Percentiles rank a stretch among this genome's conserved stretches.
Conservation (phyloP, 1,284 basidiomycete species). For the Cerrena zonata region DNA sequence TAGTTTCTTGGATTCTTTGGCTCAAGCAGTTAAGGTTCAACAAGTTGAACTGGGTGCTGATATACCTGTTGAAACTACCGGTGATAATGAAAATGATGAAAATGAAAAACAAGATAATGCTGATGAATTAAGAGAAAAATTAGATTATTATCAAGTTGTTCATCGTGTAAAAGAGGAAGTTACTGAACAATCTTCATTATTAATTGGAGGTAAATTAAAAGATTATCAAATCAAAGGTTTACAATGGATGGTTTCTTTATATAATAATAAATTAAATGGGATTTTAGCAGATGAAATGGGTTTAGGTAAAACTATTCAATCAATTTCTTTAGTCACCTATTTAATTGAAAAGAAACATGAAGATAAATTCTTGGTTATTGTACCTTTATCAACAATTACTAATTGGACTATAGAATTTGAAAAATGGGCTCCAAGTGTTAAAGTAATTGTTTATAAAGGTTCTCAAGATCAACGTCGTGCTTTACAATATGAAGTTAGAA, state of each 20-base stretch:
- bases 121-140: slow-evolving; percentile 68
- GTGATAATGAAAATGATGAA: slow-evolving; percentile 59
- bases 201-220: slow-evolving; percentile 82
- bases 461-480: slow-evolving; percentile 77
- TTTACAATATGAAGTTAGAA: slow-evolving; percentile 69
- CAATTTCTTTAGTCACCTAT: slow-evolving; percentile 93
- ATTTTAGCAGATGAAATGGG: slow-evolving; percentile 99
- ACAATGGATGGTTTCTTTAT: slow-evolving; percentile 98
- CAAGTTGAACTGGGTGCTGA: slow-evolving; percentile 68
- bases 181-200: slow-evolving; percentile 74
- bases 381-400: slow-evolving; percentile 97
- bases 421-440: slow-evolving; percentile 91
- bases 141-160: slow-evolving; percentile 96
- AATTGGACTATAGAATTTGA: slow-evolving; percentile 98
- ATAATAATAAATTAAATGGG: slow-evolving; percentile 96
- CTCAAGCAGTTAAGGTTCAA: slow-evolving; percentile 90
- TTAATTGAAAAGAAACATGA: slow-evolving; percentile 89
- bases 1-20: slow-evolving; percentile 88
- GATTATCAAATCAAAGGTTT: slow-evolving; percentile 90
- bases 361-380: slow-evolving; percentile 95
- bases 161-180: slow-evolving; percentile 91
- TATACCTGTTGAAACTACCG: slow-evolving; percentile 26
- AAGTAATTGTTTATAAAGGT: slow-evolving; percentile 88
- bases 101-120: slow-evolving; percentile 76
- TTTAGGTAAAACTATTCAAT: slow-evolving; percentile 94